A percentile compares a stretch with the other conserved stretches of the same genome.
Conservation (phyloP, 2,329 filamentous ascomycete species). For the Colletotrichum musicola region DNA sequence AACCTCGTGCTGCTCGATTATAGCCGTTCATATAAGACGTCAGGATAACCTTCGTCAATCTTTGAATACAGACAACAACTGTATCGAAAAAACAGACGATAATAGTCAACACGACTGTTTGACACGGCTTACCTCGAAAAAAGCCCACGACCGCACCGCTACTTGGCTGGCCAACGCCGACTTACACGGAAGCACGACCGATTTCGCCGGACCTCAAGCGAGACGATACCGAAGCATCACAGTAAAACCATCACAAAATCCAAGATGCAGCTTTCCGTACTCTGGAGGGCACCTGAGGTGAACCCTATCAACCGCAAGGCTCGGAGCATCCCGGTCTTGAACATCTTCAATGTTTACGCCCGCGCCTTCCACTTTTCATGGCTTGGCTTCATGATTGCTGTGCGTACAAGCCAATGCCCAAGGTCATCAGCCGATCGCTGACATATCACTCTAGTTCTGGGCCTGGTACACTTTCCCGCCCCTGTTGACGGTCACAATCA, state of each 20-base stretch:
- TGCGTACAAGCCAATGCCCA: conserved; percentile 66
- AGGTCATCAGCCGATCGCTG: neutral
- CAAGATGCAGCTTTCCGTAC: conserved; percentile 52
- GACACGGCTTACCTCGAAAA: neutral
- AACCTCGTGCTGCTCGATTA: conserved; percentile 19
- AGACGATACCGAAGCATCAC: neutral
- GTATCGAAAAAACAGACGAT: neutral
- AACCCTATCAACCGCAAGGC: conserved; percentile 90
- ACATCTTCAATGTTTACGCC: conserved; percentile 83
- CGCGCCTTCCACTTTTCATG: conserved; percentile 92
- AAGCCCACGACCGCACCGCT: neutral
- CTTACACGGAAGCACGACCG: neutral
- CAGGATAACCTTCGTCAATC: neutral
- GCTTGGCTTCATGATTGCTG: conserved; percentile 86
- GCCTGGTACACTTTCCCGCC: conserved; percentile 95
- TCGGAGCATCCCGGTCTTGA: conserved; percentile 81
- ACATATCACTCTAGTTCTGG: conserved; percentile 71
- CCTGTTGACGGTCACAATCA: conserved; percentile 82
- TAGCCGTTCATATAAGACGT: conserved; percentile 29
- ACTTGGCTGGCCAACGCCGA: neutral
- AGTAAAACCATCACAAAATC: conserved; percentile 4
- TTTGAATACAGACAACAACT: too few species aligned
- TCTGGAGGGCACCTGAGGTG: conserved; percentile 74
- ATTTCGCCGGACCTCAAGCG: neutral
- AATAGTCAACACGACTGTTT: neutral